A percentile compares a stretch with the other conserved stretches of the same genome.
These are phyloP conservation scores for Chiua virens DNA, from an alignment of 768 basidiomycete genomes.

Conservation along the genomic window DNA sequence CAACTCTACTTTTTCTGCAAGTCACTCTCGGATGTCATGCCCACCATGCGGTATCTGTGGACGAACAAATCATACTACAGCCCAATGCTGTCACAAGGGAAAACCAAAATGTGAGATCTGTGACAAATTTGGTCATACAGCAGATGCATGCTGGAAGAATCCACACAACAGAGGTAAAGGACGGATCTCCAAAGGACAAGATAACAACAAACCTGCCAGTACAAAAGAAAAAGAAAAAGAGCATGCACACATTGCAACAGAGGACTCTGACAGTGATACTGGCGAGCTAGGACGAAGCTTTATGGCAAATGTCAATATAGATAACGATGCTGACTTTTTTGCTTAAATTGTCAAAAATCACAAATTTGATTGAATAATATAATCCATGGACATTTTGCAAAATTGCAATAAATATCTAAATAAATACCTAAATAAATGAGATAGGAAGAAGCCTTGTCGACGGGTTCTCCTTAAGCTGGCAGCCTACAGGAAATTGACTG, in stretches of 20 bases:
- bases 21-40: background rate
- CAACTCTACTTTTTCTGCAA: background rate
- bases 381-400: too few species aligned
- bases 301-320: background rate
- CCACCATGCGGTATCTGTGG: too few species aligned
- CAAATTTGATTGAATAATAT: too few species aligned
- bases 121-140: background rate
- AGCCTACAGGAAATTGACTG: too few species aligned
- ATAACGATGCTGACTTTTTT: background rate
- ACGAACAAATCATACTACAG: background rate
- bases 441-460: too few species aligned
- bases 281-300: background rate
- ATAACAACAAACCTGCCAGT: too few species aligned
- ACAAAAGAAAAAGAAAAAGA: background rate
- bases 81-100: background rate
- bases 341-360: too few species aligned
- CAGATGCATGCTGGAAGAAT: background rate
- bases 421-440: too few species aligned
- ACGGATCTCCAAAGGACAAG: background rate
- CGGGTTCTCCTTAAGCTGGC: too few species aligned
- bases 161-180: background rate
- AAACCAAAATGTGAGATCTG: slow-evolving; percentile 2
- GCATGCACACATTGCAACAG: background rate
- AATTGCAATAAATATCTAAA: too few species aligned
- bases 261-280: background rate